Evolutionary conservation across 345 rosid genomes (phyloP).

Genomic region (Populus pruinosa): DNA sequence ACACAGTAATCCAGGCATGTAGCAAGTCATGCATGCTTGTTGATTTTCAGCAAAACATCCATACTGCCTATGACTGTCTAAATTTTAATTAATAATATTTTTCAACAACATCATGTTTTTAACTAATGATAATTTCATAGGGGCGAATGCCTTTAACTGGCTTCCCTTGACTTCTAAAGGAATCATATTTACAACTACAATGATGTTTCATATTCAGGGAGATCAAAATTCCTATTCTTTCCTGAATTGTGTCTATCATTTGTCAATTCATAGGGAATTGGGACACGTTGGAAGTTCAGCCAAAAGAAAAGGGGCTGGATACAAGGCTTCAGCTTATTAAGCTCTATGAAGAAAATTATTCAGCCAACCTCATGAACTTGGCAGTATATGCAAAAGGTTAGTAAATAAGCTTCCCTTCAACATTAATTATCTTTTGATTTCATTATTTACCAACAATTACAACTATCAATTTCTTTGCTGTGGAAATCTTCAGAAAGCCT

Average conservation of each 20-base stretch:
- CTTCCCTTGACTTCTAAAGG: no score
- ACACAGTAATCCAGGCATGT: no score
- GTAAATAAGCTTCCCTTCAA: conserved; percentile 2
- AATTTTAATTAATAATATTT: no score
- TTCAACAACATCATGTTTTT: neutral
- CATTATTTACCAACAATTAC: neutral
- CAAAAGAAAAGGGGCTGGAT: conserved; percentile 75
- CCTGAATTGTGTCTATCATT: neutral
- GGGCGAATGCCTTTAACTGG: no score
- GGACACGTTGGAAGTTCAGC: conserved; percentile 80
- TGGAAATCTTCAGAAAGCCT: conserved; percentile 56
- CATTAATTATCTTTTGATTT: neutral
- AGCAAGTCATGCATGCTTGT: no score
- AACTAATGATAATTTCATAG: neutral
- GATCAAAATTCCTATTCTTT: neutral
- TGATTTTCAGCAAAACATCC: neutral
- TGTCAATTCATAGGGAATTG: conserved; percentile 56
- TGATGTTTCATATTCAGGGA: no score
- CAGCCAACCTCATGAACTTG: conserved; percentile 87
- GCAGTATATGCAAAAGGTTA: conserved; percentile 82
- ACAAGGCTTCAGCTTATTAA: conserved; percentile 75
- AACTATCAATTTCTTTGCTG: neutral
- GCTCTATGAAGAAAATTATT: conserved; percentile 77
- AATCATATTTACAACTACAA: no score
- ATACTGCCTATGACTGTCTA: neutral